Conservation (phyloP, 352 stramenopile species). For the Phytophthora idaei region DNA sequence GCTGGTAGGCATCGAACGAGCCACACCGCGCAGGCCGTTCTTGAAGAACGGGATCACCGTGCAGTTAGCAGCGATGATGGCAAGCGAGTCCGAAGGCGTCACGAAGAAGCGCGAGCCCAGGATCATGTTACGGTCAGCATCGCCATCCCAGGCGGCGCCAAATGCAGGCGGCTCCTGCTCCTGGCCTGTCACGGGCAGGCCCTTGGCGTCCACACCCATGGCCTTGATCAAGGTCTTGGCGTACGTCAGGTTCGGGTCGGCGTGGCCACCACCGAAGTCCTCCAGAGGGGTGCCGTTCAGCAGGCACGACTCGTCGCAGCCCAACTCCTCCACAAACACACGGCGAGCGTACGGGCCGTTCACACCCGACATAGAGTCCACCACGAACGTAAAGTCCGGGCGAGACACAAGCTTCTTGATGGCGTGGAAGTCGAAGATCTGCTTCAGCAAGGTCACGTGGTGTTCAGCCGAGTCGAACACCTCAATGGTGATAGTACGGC, state of each 20-base stretch:
- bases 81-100: slow-evolving; percentile 98
- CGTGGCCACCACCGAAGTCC: slow-evolving; percentile 97
- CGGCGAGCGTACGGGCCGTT: slow-evolving; percentile 95
- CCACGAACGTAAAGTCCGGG: slow-evolving; percentile 95
- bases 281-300: slow-evolving; percentile 96
- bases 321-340: slow-evolving; percentile 98
- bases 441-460: slow-evolving; percentile 95
- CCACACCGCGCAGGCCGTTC: slow-evolving; percentile 94
- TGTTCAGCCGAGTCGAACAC: slow-evolving; percentile 98
- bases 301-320: slow-evolving; percentile 75
- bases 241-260: slow-evolving; percentile 99
- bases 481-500: slow-evolving; percentile 93
- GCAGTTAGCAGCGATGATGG: slow-evolving; percentile 98
- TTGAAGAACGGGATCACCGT: slow-evolving; percentile 97
- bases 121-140: slow-evolving; percentile 99
- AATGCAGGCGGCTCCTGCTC: slow-evolving; percentile 79
- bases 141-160: slow-evolving; percentile 97
- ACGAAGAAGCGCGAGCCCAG: slow-evolving; percentile 98
- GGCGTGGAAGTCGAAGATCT: slow-evolving; percentile 97
- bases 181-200: slow-evolving; percentile 80
- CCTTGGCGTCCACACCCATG: slow-evolving; percentile 94
- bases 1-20: slow-evolving; percentile 98
- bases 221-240: slow-evolving; percentile 95
- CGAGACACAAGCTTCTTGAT: slow-evolving; percentile 93
- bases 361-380: slow-evolving; percentile 98